These are phyloP conservation scores for Podaxis pistillaris DNA, from an alignment of 768 basidiomycete species.

Conservation along the genomic window DNA sequence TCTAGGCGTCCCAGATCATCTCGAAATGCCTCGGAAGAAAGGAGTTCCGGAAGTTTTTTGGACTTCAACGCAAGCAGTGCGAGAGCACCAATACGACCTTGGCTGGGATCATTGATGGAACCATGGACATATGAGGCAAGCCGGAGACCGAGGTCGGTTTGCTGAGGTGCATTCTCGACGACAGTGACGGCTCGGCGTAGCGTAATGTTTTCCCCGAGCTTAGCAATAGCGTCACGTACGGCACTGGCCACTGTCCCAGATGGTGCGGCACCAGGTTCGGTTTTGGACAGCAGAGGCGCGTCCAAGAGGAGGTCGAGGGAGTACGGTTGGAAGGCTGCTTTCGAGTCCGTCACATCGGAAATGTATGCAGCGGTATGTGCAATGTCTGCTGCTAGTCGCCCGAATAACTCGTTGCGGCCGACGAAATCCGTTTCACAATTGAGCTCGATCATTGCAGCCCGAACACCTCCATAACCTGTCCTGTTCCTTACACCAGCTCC, in stretches of 20 bases:
- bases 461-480: constrained; percentile 44
- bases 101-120: constrained; percentile 38
- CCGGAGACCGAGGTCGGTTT: constrained; percentile 37
- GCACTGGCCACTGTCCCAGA: constrained; percentile 55
- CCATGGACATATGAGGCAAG: constrained; percentile 67
- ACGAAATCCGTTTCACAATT: constrained; percentile 99
- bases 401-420: constrained; percentile 80
- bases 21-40: constrained; percentile 48
- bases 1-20: constrained; percentile 63
- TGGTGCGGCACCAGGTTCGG: constrained; percentile 31
- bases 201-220: constrained; percentile 78
- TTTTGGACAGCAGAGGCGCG: constrained; percentile 62
- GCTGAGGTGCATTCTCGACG: constrained; percentile 37
- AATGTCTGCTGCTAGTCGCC: constrained; percentile 71
- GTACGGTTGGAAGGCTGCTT: constrained; percentile 43
- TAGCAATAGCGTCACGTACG: constrained; percentile 68
- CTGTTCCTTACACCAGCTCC: constrained; percentile 43
- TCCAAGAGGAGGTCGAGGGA: constrained; percentile 50
- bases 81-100: constrained; percentile 62
- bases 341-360: constrained; percentile 36
- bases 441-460: constrained; percentile 87
- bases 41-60: constrained; percentile 38
- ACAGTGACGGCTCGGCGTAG: constrained; percentile 58
- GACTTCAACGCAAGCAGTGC: constrained; percentile 55
- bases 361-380: constrained; percentile 82